phyloP scores from a whole-genome alignment of 2,329 filamentous ascomycete species.

The Conoideocrella luteorostrata region DNA sequence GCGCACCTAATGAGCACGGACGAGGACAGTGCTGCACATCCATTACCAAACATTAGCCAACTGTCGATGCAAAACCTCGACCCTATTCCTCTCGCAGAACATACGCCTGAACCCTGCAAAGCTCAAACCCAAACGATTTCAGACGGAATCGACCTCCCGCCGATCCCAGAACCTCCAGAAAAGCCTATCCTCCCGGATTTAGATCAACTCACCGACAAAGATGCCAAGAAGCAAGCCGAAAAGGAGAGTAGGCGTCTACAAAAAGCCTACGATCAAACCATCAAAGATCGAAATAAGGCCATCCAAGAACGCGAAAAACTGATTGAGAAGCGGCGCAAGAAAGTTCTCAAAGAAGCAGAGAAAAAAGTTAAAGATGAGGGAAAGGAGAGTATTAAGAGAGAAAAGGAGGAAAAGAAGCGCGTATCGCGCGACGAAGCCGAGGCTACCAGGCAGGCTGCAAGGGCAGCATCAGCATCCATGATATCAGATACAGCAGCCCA shows the following conservation, averaged over 20 bases:
- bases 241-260: slow-evolving; percentile 57
- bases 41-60: slow-evolving; percentile 10
- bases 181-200: slow-evolving; percentile 44
- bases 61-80: slow-evolving; percentile 30
- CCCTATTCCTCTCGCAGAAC: slow-evolving; percentile 27
- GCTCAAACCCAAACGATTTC: neutral
- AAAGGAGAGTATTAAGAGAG: slow-evolving; percentile 27
- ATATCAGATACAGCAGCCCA: neutral
- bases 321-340: slow-evolving; percentile 46
- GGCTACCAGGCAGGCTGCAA: no score
- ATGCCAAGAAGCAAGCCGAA: slow-evolving; percentile 60
- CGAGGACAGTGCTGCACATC: no score
- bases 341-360: slow-evolving; percentile 35
- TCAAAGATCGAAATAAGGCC: slow-evolving; percentile 60
- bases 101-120: no score
- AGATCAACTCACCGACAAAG: slow-evolving; percentile 54
- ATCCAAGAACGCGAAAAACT: slow-evolving; percentile 58
- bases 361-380: slow-evolving; percentile 33
- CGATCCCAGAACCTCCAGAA: slow-evolving; percentile 44
- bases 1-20: no score
- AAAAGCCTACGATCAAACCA: slow-evolving; percentile 58
- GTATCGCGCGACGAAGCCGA: slow-evolving; percentile 23
- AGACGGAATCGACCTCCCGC: slow-evolving; percentile 26
- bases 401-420: slow-evolving; percentile 23
- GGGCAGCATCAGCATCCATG: no score